Evolutionary conservation across 148 eudicot genomes (phyloP).

Genomic region (Fagopyrum esculentum): DNA sequence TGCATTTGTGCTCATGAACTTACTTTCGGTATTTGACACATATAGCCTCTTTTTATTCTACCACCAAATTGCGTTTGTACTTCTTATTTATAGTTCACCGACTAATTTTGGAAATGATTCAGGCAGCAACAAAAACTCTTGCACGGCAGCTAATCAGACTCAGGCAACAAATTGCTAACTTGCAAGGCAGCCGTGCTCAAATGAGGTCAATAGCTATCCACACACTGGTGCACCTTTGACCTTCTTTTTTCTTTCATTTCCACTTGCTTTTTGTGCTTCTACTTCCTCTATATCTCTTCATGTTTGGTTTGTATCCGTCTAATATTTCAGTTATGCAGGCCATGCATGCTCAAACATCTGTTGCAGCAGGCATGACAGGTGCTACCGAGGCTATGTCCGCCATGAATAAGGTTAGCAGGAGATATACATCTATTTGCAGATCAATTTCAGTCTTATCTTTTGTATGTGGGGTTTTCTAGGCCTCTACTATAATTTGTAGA

Average conservation of each 20-base stretch:
- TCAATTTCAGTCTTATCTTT: background rate
- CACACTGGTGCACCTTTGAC: constrained; percentile 34
- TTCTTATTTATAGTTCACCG: background rate
- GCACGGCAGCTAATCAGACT: constrained; percentile 90
- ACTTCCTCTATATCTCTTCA: background rate
- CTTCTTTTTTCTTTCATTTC: background rate
- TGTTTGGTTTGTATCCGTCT: background rate
- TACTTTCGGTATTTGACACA: too few relatives aligned
- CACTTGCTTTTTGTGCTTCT: background rate
- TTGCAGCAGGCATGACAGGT: constrained; percentile 89
- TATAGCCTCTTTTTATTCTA: background rate
- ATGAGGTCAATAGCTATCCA: constrained; percentile 94
- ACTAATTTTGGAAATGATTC: constrained; percentile 16
- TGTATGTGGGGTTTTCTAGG: background rate
- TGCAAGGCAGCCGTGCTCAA: constrained; percentile 95
- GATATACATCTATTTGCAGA: background rate
- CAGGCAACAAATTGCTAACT: constrained; percentile 76
- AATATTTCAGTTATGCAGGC: constrained; percentile 28
- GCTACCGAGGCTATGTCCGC: constrained; percentile 91
- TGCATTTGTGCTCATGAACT: background rate
- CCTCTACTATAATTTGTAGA: background rate
- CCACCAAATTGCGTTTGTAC: background rate
- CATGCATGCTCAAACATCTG: constrained; percentile 88
- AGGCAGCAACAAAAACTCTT: constrained; percentile 93
- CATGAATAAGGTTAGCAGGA: constrained; percentile 68